These are phyloP conservation scores for Pyricularia sp. DNA, from an alignment of 2,329 filamentous ascomycete species.

Conservation along the genomic window DNA sequence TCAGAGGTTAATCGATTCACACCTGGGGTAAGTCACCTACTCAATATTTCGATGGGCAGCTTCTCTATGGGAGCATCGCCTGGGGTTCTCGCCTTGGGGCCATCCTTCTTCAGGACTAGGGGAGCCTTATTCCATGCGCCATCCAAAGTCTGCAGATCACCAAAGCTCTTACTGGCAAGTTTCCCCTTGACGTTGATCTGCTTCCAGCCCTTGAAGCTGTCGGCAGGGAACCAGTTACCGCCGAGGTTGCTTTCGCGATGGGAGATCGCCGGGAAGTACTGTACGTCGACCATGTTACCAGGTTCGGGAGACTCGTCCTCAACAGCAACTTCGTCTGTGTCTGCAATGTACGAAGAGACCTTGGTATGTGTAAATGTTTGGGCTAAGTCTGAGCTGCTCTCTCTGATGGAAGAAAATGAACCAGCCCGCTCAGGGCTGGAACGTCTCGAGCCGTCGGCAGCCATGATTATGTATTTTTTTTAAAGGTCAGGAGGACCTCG, in stretches of 20 bases:
- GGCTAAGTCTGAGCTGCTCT: constrained; percentile 43
- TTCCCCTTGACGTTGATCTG: constrained; percentile 46
- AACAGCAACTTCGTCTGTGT: constrained; percentile 33
- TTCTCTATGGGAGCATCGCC: constrained; percentile 49
- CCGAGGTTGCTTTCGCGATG: constrained; percentile 42
- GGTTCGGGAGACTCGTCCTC: constrained; percentile 30
- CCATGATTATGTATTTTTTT: constrained; percentile 15
- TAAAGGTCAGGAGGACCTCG: not conserved
- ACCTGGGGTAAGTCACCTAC: constrained; percentile 31
- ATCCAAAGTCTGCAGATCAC: constrained; percentile 42
- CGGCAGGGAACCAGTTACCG: constrained; percentile 44
- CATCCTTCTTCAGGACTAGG: not conserved
- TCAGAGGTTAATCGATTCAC: not conserved
- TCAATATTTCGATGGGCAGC: constrained; percentile 57
- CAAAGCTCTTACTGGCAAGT: constrained; percentile 46
- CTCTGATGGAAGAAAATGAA: constrained; percentile 50
- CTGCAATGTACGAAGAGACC: constrained; percentile 41
- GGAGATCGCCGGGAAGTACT: constrained; percentile 39
- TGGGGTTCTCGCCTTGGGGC: constrained; percentile 13
- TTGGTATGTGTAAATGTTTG: constrained; percentile 53
- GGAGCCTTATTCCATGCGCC: constrained; percentile 34
- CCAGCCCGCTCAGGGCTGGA: constrained; percentile 22
- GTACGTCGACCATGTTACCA: constrained; percentile 23
- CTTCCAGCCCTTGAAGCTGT: constrained; percentile 50
- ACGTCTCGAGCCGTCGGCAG: constrained; percentile 6